Percentiles rank a stretch among this genome's conserved stretches.
These are phyloP conservation scores for Dinochytrium kinnereticum DNA, from an alignment of 371 early-diverging fungal genomes.

Conservation along the genomic window DNA sequence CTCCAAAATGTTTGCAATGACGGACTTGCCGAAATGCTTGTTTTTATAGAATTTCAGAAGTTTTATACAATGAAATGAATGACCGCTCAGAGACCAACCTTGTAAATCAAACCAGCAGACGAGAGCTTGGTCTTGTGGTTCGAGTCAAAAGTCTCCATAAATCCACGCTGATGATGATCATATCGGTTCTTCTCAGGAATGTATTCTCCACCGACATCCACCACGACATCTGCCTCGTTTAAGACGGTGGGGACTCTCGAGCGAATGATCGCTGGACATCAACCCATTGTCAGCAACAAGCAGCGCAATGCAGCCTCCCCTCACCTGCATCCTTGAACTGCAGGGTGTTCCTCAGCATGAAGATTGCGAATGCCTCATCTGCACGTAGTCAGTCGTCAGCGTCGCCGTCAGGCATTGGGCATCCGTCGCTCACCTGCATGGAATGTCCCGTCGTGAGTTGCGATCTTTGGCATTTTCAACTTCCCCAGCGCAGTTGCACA, in stretches of 20 bases:
- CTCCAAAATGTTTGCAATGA: slow-evolving; percentile 68
- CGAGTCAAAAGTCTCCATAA: slow-evolving; percentile 84
- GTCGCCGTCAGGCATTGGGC: not conserved
- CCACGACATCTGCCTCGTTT: slow-evolving; percentile 86
- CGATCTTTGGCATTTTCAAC: slow-evolving; percentile 59
- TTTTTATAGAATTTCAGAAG: slow-evolving; percentile 27
- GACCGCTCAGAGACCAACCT: slow-evolving; percentile 15
- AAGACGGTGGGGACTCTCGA: slow-evolving; percentile 75
- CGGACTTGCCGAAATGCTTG: slow-evolving; percentile 85
- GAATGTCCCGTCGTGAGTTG: slow-evolving; percentile 89
- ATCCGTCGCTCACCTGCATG: slow-evolving; percentile 63
- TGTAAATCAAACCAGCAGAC: slow-evolving; percentile 51
- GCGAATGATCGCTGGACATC: no score
- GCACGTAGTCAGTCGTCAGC: slow-evolving; percentile 85
- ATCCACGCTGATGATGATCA: slow-evolving; percentile 98
- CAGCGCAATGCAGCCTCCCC: no score
- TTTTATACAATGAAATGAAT: no score
- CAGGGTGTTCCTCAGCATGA: slow-evolving; percentile 71
- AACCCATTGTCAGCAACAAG: no score
- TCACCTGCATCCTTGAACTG: slow-evolving; percentile 72
- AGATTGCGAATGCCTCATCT: slow-evolving; percentile 95
- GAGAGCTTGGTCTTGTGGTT: slow-evolving; percentile 73
- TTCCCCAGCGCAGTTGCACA: not conserved
- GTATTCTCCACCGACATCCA: slow-evolving; percentile 98
- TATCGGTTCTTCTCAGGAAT: slow-evolving; percentile 78